A percentile compares a stretch with the other conserved stretches of the same genome.
phyloP scores from a whole-genome alignment of 192 early-diverging fungal species.

The Pilobolus umbonatus region DNA sequence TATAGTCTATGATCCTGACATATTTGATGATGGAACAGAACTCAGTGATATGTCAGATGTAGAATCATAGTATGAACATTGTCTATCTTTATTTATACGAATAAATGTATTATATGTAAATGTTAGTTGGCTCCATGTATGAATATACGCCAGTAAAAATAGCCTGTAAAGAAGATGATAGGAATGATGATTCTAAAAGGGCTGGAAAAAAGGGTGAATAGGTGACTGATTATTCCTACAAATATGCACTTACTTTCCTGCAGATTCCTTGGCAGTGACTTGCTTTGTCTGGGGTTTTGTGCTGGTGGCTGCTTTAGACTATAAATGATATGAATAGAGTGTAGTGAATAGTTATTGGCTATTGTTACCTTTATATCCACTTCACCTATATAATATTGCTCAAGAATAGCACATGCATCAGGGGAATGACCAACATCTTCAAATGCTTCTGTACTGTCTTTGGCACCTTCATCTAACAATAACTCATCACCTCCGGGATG shows the following conservation, averaged over 20 bases:
- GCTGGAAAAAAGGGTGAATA: constrained; percentile 11
- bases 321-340: neutral
- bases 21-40: constrained; percentile 31
- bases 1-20: constrained; percentile 12
- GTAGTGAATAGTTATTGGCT: neutral
- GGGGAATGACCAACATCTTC: constrained; percentile 97
- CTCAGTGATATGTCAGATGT: constrained; percentile 30
- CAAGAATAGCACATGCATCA: constrained; percentile 85
- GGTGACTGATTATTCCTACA: neutral
- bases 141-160: constrained; percentile 30
- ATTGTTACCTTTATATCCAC: constrained; percentile 49
- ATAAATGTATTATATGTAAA: neutral
- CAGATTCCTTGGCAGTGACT: neutral
- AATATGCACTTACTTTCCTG: constrained; percentile 31
- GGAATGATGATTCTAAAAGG: constrained; percentile 32
- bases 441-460: constrained; percentile 90
- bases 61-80: neutral
- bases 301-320: no score
- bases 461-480: constrained; percentile 84
- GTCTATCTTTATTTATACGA: neutral
- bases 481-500: constrained; percentile 99
- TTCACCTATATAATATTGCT: constrained; percentile 70
- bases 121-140: neutral
- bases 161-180: constrained; percentile 19
- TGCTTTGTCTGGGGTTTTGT: no score